A percentile compares a stretch with the other conserved stretches of the same genome.
Evolutionary conservation across 805 yeast genomes (phyloP).

Genomic region (Candida sithepensis): DNA sequence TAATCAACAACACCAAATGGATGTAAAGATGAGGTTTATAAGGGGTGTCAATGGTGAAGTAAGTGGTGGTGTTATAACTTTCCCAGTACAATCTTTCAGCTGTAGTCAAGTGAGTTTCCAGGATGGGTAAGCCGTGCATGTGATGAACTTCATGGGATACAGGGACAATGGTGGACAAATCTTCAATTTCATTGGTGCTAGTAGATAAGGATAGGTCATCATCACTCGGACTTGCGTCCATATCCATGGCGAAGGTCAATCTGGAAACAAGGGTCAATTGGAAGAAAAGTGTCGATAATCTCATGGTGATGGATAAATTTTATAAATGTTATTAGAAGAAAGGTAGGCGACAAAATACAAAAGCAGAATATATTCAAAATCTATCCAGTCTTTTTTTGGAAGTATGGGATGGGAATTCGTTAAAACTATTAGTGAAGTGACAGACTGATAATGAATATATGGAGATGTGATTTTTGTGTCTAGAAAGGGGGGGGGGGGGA

Average conservation of each 20-base stretch:
- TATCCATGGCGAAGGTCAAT: conserved; percentile 4
- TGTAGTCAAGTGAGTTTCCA: conserved; percentile 61
- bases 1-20: conserved; percentile 47
- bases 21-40: conserved; percentile 48
- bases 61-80: conserved; percentile 71
- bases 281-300: background rate
- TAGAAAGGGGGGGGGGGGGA: too few relatives aligned
- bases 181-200: background rate
- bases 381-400: background rate
- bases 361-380: background rate
- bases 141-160: conserved; percentile 45
- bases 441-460: too few relatives aligned
- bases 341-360: background rate
- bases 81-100: conserved; percentile 79
- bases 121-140: conserved; percentile 72
- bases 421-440: background rate
- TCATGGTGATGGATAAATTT: background rate
- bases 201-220: background rate
- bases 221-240: conserved; percentile 3
- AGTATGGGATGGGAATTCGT: background rate
- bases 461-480: too few relatives aligned
- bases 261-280: too few relatives aligned
- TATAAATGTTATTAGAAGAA: background rate
- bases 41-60: conserved; percentile 51
- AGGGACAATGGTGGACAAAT: conserved; percentile 27